Base-by-base conservation (phyloP, 345 rosid genomes). In the Citrus sinensis region DNA sequence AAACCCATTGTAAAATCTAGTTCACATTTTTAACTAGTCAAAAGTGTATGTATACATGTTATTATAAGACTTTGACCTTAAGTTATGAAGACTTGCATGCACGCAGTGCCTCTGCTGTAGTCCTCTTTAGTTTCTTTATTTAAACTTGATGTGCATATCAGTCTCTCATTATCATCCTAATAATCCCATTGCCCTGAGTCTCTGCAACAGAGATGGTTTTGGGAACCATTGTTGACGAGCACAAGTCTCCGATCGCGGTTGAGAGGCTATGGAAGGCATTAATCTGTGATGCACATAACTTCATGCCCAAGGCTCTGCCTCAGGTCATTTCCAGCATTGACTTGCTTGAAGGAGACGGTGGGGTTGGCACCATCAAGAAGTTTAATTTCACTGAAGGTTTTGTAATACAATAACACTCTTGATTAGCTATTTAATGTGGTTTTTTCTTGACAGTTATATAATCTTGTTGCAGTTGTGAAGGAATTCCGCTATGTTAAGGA, bases 271-370 rank as follows among this genome's bases (percentile, higher is more conserved):
- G 76, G 78, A 72, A 78, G 79, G 84, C 82, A 7, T 19, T 63
- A 34, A 70, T 80, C 17, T 39, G 68, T 56, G 87, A 85, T 61
- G 56, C 70, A 7, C 76, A 77, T 74, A 29, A 24, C 49, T 70
- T 85, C 24, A 35, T 78, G 46, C 86, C 80, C 19, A 78, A 78
- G 81, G 49, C 83, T 54, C 56, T 83, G 58, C 85, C 85, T 42
- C 82, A 81, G 29, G 62, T 68, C 49, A 35, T 86, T 70, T 39
- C 78, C 71, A 8, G 74, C 73, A 7, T 76, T 13, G 77, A 80
- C 11, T 66, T 63, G 67, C 39, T 86, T 65, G 78, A 81, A 77
- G 88, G 88, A 54, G 76, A 86, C 29, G 87, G 88, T 51, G 83
- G 86, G n/a, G 69, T 78, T 20, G 86, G 85, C 73, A 81, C 81